A percentile compares a stretch with the other conserved stretches of the same genome.
Evolutionary conservation across 2,329 filamentous ascomycete genomes (phyloP).

Genomic region (Sclerotinia borealis): DNA sequence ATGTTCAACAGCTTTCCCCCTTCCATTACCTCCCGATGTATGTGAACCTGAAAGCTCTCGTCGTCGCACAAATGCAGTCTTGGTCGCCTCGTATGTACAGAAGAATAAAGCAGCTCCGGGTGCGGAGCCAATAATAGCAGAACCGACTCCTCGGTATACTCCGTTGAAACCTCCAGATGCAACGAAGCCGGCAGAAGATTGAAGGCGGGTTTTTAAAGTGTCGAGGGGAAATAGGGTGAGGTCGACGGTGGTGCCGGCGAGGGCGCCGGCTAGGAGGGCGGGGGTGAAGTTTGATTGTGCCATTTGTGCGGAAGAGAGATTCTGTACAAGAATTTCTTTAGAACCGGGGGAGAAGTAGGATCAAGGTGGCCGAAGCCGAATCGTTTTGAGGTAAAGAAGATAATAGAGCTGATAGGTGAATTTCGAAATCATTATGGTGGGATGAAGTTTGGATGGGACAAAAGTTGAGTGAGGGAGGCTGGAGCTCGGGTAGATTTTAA

Average conservation of each 20-base stretch:
- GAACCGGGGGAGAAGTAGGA: not conserved
- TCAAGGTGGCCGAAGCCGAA: constrained; percentile 7
- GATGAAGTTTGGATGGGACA: constrained; percentile 4
- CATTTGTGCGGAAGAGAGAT: constrained; percentile 16
- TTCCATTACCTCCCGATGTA: constrained; percentile 21
- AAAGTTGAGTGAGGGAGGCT: constrained; percentile 14
- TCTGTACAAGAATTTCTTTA: constrained; percentile 10
- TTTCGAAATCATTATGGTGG: constrained; percentile 1
- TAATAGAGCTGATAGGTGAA: not conserved
- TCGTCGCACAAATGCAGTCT: constrained; percentile 35
- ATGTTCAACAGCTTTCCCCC: constrained; percentile 47
- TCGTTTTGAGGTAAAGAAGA: not conserved
- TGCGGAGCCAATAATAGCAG: constrained; percentile 82
- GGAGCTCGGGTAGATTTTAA: constrained; percentile 7
- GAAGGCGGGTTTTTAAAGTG: constrained; percentile 95
- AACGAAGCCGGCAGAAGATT: constrained; percentile 73
- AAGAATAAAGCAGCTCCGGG: constrained; percentile 97
- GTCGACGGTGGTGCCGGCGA: constrained; percentile 94
- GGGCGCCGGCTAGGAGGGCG: constrained; percentile 70
- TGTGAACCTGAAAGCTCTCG: not conserved
- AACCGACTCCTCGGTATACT: constrained; percentile 89
- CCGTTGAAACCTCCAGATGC: constrained; percentile 81
- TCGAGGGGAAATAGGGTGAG: constrained; percentile 96
- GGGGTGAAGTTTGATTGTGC: constrained; percentile 46
- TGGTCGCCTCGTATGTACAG: constrained; percentile 81